Percentiles rank a stretch among this genome's conserved stretches.
These are phyloP conservation scores for Heterobasidion parviporum DNA, from an alignment of 1,284 basidiomycete species.

Conservation along the genomic window DNA sequence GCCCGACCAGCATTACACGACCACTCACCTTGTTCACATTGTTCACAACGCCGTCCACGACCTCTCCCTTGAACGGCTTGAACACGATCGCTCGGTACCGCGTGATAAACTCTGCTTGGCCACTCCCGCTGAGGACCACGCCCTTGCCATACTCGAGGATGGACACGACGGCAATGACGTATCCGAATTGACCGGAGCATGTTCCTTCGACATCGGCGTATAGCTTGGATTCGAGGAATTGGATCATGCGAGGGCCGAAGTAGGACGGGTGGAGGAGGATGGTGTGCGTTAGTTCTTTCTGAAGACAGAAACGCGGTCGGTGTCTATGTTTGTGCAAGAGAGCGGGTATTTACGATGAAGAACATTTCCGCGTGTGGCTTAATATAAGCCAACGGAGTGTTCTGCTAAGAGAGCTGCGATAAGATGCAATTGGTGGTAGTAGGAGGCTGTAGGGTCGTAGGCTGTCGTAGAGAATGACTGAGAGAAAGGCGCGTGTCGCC, in stretches of 20 bases:
- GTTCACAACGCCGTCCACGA: constrained; percentile 93
- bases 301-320: background rate
- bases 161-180: constrained; percentile 93
- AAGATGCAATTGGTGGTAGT: no score
- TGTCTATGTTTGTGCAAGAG: background rate
- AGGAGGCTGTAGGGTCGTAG: no score
- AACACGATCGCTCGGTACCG: constrained; percentile 91
- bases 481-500: no score
- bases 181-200: constrained; percentile 92
- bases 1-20: background rate
- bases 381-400: no score
- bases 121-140: constrained; percentile 86
- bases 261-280: constrained; percentile 97
- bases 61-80: constrained; percentile 98
- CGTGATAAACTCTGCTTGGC: constrained; percentile 90
- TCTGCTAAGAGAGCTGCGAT: no score
- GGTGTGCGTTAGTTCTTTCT: constrained; percentile 94
- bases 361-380: constrained; percentile 44
- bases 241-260: constrained; percentile 92
- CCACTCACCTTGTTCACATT: constrained; percentile 87
- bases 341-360: constrained; percentile 55
- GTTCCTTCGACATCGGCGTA: constrained; percentile 97
- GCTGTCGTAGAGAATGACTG: no score
- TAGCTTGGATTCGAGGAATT: constrained; percentile 88
- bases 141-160: constrained; percentile 88